Percentiles rank a stretch among this genome's conserved stretches.
Evolutionary conservation across 169 alveolate genomes (phyloP).

Genomic region (Plasmodium ovale): DNA sequence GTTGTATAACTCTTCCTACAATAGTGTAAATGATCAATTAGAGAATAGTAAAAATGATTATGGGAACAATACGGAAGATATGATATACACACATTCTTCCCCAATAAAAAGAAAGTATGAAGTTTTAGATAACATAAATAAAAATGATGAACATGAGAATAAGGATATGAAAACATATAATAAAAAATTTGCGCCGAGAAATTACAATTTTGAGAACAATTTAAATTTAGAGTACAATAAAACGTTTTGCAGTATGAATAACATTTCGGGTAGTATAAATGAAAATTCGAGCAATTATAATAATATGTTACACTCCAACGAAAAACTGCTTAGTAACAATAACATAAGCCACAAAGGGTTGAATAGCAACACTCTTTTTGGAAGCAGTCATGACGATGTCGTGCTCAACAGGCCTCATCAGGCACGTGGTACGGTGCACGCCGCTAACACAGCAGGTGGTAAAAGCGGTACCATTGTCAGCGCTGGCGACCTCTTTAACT

Average conservation of each 20-base stretch:
- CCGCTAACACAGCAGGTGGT: neutral
- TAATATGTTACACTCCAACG: slow-evolving; percentile 15
- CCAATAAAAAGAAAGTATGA: slow-evolving; percentile 72
- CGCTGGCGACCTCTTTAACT: neutral
- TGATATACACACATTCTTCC: slow-evolving; percentile 19
- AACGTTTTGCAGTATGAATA: neutral
- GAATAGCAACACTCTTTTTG: neutral
- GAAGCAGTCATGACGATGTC: slow-evolving; percentile 3
- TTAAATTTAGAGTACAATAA: slow-evolving; percentile 7
- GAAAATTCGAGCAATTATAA: slow-evolving; percentile 15
- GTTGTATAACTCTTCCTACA: neutral
- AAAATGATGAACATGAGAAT: slow-evolving; percentile 12
- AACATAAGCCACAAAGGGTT: neutral
- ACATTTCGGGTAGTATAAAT: slow-evolving; percentile 8
- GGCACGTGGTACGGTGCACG: neutral
- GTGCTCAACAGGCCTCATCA: slow-evolving; percentile 14
- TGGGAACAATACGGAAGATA: neutral
- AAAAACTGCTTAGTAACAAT: slow-evolving; percentile 6
- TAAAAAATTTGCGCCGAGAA: slow-evolving; percentile 17
- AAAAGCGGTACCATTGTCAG: neutral
- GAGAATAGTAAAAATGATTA: slow-evolving; percentile 6
- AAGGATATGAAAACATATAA: slow-evolving; percentile 5
- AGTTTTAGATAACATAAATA: slow-evolving; percentile 16
- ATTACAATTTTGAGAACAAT: slow-evolving; percentile 22
- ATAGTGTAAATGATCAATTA: neutral